A percentile compares a stretch with the other conserved stretches of the same genome.
Conservation (phyloP, 257 asterid genomes). For the Apocynum venetum region DNA sequence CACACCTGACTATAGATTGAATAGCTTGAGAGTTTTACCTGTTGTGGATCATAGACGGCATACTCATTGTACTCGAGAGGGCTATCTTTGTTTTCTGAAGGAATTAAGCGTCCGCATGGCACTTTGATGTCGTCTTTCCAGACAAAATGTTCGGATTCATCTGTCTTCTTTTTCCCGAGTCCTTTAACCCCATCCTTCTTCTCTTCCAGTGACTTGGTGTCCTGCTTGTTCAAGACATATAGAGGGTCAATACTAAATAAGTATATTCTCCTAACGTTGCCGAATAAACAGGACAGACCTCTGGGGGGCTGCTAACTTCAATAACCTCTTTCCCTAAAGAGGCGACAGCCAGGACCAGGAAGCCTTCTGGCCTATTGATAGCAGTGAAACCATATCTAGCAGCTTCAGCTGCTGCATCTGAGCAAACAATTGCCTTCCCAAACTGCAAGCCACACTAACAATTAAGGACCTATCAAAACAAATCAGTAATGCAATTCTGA, state of each 20-base stretch:
- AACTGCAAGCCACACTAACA: conserved; percentile 32
- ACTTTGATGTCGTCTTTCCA: conserved; percentile 81
- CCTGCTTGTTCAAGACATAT: conserved; percentile 22
- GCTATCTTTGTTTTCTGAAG: conserved; percentile 58
- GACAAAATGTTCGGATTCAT: conserved; percentile 66
- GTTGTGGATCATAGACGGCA: conserved; percentile 74
- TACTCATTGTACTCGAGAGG: conserved; percentile 71
- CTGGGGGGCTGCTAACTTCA: conserved; percentile 37
- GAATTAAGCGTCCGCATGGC: conserved; percentile 63
- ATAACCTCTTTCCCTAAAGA: conserved; percentile 51
- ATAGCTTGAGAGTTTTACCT: conserved; percentile 26
- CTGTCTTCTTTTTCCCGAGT: conserved; percentile 61
- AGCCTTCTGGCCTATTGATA: conserved; percentile 79
- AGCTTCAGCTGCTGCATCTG: conserved; percentile 91
- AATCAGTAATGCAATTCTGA: not conserved
- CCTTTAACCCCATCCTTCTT: conserved; percentile 59
- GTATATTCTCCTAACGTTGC: not conserved
- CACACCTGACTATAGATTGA: no score
- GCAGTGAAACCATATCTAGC: conserved; percentile 90
- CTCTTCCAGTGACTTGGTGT: conserved; percentile 47
- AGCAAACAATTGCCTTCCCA: conserved; percentile 87
- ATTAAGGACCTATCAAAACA: not conserved
- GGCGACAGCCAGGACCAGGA: conserved; percentile 73
- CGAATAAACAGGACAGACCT: conserved; percentile 18
- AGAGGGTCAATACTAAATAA: not conserved